Percentiles rank a stretch among this genome's conserved stretches.
Conservation (phyloP, 2,329 filamentous ascomycete genomes). For the Diaporthe sp. region DNA sequence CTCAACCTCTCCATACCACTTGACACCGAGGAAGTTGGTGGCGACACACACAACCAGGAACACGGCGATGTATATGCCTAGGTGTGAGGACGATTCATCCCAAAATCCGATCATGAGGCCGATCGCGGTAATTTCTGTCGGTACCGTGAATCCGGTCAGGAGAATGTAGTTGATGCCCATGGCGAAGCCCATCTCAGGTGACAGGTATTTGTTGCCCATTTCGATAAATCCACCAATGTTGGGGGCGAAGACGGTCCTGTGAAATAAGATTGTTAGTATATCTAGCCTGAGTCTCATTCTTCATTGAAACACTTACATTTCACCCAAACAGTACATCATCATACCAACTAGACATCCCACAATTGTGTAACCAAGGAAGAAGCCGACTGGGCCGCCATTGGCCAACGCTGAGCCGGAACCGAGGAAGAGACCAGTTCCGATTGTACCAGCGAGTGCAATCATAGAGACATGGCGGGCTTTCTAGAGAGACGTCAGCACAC, state of each 20-base stretch:
- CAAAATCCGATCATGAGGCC: constrained; percentile 45
- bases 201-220: constrained; percentile 45
- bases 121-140: constrained; percentile 43
- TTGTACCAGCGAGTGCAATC: constrained; percentile 58
- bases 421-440: constrained; percentile 67
- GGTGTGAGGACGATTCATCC: constrained; percentile 40
- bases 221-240: constrained; percentile 46
- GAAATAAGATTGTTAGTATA: background rate
- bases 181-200: constrained; percentile 44
- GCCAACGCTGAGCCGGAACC: constrained; percentile 72
- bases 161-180: constrained; percentile 46
- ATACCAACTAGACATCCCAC: constrained; percentile 70
- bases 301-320: constrained; percentile 58
- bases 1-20: constrained; percentile 39
- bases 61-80: constrained; percentile 41
- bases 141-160: constrained; percentile 43
- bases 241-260: constrained; percentile 44
- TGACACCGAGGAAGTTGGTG: constrained; percentile 42
- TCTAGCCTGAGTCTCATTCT: background rate
- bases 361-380: constrained; percentile 70
- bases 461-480: constrained; percentile 46
- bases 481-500: background rate
- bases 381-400: constrained; percentile 71
- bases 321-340: constrained; percentile 71
- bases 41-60: constrained; percentile 42